phyloP scores from a whole-genome alignment of 257 asterid genomes.

The Fraxinus pennsylvanica region DNA sequence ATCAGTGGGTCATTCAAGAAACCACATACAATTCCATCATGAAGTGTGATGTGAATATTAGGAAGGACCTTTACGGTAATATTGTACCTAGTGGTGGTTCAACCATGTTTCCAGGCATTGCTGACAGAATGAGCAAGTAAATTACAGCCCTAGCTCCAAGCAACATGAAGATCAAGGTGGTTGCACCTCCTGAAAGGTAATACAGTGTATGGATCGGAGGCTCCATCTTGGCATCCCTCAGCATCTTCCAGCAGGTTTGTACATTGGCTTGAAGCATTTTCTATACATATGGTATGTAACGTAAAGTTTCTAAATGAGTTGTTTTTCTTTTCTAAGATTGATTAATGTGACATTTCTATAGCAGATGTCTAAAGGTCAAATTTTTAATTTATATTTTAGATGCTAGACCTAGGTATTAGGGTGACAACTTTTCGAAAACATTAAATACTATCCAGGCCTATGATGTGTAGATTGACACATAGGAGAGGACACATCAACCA shows the following conservation, averaged over 20 bases:
- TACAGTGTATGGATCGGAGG: slow-evolving; percentile 57
- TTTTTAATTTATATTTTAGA: too few species aligned
- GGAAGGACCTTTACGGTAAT: background rate
- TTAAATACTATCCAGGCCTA: too few species aligned
- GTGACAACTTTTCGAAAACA: too few species aligned
- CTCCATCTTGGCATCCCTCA: slow-evolving; percentile 39
- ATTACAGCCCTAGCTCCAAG: slow-evolving; percentile 46
- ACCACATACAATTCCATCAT: slow-evolving; percentile 50
- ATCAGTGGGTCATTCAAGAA: slow-evolving; percentile 49
- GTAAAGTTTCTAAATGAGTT: background rate
- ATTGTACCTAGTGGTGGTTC: background rate
- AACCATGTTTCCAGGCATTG: slow-evolving; percentile 48
- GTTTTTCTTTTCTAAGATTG: background rate
- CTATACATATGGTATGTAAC: too few species aligned
- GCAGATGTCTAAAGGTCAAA: too few species aligned
- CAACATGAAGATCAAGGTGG: slow-evolving; percentile 52
- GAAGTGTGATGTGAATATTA: slow-evolving; percentile 51
- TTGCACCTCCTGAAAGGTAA: slow-evolving; percentile 56
- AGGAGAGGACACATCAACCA: too few species aligned
- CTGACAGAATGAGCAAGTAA: slow-evolving; percentile 54
- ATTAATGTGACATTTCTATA: too few species aligned
- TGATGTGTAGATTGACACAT: too few species aligned
- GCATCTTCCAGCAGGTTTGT: slow-evolving; percentile 37
- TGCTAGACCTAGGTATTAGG: too few species aligned
- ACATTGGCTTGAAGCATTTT: background rate